Percentiles rank a stretch among this genome's conserved stretches.
Conservation (phyloP, 768 basidiomycete genomes). For the Psilocybe azurescens region DNA sequence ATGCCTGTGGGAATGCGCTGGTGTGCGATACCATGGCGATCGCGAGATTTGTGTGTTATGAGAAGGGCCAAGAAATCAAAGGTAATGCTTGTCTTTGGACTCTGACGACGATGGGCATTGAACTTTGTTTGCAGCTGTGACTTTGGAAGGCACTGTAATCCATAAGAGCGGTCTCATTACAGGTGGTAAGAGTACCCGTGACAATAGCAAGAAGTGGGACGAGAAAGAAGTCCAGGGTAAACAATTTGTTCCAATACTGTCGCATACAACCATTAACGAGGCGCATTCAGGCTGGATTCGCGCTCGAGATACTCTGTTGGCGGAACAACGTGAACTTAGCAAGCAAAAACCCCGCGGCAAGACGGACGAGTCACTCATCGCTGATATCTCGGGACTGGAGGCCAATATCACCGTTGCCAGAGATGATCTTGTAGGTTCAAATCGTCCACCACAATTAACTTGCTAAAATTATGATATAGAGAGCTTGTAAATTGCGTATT, state of each 20-base stretch:
- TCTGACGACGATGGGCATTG: constrained; percentile 50
- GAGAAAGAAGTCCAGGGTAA: constrained; percentile 91
- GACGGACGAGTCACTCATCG: constrained; percentile 78
- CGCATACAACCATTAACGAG: background rate
- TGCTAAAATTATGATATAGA: constrained; percentile 61
- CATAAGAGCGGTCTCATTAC: constrained; percentile 98
- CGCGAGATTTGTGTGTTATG: constrained; percentile 89
- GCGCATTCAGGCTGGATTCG: constrained; percentile 47
- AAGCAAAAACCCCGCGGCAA: constrained; percentile 86
- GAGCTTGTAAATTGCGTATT: constrained; percentile 75
- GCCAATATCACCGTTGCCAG: constrained; percentile 72
- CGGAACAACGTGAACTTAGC: constrained; percentile 81
- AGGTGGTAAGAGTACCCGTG: constrained; percentile 84
- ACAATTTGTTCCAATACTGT: constrained; percentile 14
- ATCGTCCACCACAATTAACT: background rate
- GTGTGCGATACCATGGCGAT: constrained; percentile 97
- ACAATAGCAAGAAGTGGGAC: constrained; percentile 87
- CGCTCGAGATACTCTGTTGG: constrained; percentile 70
- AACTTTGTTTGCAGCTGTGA: constrained; percentile 69
- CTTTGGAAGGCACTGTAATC: constrained; percentile 94
- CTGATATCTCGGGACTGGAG: constrained; percentile 81
- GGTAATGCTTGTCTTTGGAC: constrained; percentile 52
- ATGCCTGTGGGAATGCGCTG: constrained; percentile 93
- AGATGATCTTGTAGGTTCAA: constrained; percentile 78
- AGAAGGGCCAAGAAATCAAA: constrained; percentile 96